A percentile compares a stretch with the other conserved stretches of the same genome.
Evolutionary conservation across 225 moss, liverwort and hornwort species (phyloP).

Genomic region (Bryum argenteum): DNA sequence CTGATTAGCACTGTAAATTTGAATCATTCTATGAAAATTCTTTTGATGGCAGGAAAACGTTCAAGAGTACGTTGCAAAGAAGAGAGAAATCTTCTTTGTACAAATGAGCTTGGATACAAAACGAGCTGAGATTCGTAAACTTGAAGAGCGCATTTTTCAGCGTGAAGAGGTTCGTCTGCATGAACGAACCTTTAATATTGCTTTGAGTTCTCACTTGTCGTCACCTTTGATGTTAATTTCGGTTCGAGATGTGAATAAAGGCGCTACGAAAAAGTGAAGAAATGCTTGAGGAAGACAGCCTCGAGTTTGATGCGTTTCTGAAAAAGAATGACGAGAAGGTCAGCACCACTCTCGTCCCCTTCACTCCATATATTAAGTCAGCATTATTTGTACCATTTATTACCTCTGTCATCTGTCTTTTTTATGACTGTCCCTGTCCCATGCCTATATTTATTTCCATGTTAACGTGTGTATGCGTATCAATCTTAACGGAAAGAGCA

Average conservation of each 20-base stretch:
- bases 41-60: slow-evolving; percentile 61
- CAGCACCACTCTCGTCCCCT: neutral
- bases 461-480: neutral
- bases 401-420: too few relatives aligned
- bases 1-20: too few relatives aligned
- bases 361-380: neutral
- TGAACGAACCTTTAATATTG: neutral
- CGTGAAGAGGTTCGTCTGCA: slow-evolving; percentile 71
- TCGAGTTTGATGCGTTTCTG: slow-evolving; percentile 81
- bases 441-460: too few relatives aligned
- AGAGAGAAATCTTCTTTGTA: slow-evolving; percentile 90
- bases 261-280: slow-evolving; percentile 85
- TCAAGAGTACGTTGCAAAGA: slow-evolving; percentile 81
- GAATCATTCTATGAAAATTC: too few relatives aligned
- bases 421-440: too few relatives aligned
- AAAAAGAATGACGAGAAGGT: slow-evolving; percentile 89
- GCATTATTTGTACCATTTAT: too few relatives aligned
- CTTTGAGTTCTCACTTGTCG: neutral
- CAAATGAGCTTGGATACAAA: slow-evolving; percentile 96
- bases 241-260: slow-evolving; percentile 30
- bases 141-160: slow-evolving; percentile 84
- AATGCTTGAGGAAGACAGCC: slow-evolving; percentile 81
- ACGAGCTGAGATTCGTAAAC: slow-evolving; percentile 86
- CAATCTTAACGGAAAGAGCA: neutral
- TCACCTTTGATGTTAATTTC: neutral